Percentiles rank a stretch among this genome's conserved stretches.
Conservation (phyloP, 139 green algal genomes). For the Chlorella sorokiniana region DNA sequence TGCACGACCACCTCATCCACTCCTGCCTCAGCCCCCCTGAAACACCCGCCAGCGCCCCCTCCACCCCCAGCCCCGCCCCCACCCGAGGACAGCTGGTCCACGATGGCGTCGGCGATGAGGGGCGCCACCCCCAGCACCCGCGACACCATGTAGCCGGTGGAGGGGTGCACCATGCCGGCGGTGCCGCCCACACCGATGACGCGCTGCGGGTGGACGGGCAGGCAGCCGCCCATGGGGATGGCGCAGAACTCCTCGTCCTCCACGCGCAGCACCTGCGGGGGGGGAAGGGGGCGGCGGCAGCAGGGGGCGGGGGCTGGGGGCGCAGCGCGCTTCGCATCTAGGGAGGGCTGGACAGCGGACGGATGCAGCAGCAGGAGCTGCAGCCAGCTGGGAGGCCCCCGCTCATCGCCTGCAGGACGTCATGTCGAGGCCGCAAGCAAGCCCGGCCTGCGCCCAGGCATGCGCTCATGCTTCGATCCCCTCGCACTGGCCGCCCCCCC, state of each 20-base stretch:
- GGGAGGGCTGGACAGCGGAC: too few relatives aligned
- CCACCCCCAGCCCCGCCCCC: not conserved
- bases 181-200: conserved; percentile 96
- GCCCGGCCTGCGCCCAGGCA: not conserved
- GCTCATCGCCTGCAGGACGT: not conserved
- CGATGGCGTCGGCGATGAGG: conserved; percentile 82
- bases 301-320: too few relatives aligned
- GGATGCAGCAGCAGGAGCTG: too few relatives aligned
- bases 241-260: conserved; percentile 98
- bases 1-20: not conserved
- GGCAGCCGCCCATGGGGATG: conserved; percentile 98
- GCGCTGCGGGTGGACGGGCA: conserved; percentile 92
- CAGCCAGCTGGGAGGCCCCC: too few relatives aligned
- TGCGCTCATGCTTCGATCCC: not conserved
- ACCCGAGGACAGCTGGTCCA: conserved; percentile 68
- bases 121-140: conserved; percentile 85
- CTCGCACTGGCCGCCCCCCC: not conserved
- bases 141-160: conserved; percentile 95
- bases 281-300: not conserved
- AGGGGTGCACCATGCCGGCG: conserved; percentile 94
- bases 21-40: not conserved
- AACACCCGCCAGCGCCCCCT: too few relatives aligned
- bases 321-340: too few relatives aligned
- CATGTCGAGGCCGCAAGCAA: too few relatives aligned
- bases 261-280: conserved; percentile 70